These are phyloP conservation scores for Hydnum rufescens DNA, from an alignment of 768 basidiomycete species.

Conservation along the genomic window DNA sequence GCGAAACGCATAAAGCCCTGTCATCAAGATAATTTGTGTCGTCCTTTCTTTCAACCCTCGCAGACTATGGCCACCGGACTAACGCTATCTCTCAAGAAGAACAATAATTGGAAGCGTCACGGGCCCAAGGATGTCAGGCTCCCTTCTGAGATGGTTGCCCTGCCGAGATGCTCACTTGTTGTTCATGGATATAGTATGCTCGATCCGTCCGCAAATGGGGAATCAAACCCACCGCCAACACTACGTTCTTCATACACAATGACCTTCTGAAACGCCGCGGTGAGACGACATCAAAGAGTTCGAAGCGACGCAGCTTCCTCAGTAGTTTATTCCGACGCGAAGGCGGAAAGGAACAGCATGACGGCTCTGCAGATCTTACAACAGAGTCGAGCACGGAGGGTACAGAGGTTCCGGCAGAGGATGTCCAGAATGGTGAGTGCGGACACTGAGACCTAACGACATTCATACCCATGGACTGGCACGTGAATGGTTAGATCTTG, in stretches of 20 bases:
- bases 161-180: background rate
- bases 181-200: background rate
- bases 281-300: background rate
- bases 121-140: background rate
- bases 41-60: too few relatives aligned
- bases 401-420: conserved; percentile 16
- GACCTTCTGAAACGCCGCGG: background rate
- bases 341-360: background rate
- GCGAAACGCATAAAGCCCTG: too few relatives aligned
- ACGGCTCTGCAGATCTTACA: background rate
- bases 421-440: conserved; percentile 14
- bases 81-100: background rate
- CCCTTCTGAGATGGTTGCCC: background rate
- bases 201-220: conserved; percentile 1
- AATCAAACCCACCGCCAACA: background rate
- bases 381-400: conserved; percentile 11
- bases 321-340: background rate
- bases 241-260: background rate
- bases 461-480: too few relatives aligned
- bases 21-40: too few relatives aligned
- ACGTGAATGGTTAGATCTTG: conserved; percentile 17
- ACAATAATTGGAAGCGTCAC: background rate
- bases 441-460: background rate
- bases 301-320: background rate
- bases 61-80: background rate